Evolutionary conservation across 495 filamentous ascomycete genomes (phyloP), one percentile per base, ranked within the genome.

Genomic region (Xylaria intraflava): DNA sequence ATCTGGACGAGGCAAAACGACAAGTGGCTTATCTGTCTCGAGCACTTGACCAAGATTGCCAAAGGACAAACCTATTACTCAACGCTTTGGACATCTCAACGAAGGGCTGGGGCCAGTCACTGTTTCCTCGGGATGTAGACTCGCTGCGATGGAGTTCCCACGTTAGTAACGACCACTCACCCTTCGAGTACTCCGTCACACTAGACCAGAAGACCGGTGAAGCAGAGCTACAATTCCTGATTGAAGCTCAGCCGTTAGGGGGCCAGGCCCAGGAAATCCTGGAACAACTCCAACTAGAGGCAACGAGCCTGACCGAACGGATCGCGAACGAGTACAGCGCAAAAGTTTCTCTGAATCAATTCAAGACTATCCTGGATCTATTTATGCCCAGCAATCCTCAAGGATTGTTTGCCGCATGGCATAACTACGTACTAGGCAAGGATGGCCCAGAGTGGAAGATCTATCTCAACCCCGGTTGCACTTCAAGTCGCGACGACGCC

Each of bases 381-480:
- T 60, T 60, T 41, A 42, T 56, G 22, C 23, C 46, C 19, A 29
- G 17, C n/a, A 26, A 51, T 5, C 23, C 29, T 31, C 6, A 51
- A 27, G 49, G 39, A 10, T 35, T 41, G 20, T 29, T 60, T 20
- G 41, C 53, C 23, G 47, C 47, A 11, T 60, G 57, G 57, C 53
- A 60, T 42, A 56, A 30, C 47, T 52, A 46, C 23, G 57, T 47
- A 6, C 44, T 46, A 9, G 14, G 42, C 23, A 52, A 52, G 24
- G 33, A 48, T 8, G 52, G 57, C 11, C 57, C 47, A 29, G 52
- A 56, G 33, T 60, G 57, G 53, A 60, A 60, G 47, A 39, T 56
- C 53, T 60, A 60, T 47, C 51, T 60, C 31, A 51, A 56, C 38
- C 57, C 57, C 1, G 10, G 26, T 19, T 42, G 26, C 11, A 42